Conservation (phyloP, 305 asterid species). For the Solanum hybrid region DNA sequence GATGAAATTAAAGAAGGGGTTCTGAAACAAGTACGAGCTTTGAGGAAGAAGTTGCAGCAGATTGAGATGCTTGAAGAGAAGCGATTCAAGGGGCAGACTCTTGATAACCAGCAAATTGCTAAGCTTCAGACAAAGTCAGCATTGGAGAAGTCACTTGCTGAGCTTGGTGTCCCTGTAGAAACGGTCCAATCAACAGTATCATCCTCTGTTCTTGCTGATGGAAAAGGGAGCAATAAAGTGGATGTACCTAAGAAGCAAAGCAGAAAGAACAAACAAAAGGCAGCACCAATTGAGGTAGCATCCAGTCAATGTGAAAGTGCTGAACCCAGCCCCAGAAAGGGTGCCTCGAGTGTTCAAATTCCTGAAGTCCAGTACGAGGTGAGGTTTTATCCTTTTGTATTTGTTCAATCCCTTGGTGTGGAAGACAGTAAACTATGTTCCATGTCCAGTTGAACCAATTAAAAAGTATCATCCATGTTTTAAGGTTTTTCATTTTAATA, state of each 20-base stretch:
- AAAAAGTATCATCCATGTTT: neutral
- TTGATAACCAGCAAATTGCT: slow-evolving; percentile 83
- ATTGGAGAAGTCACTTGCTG: slow-evolving; percentile 64
- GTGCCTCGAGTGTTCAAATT: slow-evolving; percentile 30
- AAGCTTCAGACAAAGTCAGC: slow-evolving; percentile 58
- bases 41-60: slow-evolving; percentile 94
- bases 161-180: slow-evolving; percentile 72
- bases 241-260: slow-evolving; percentile 46
- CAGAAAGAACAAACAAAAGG: slow-evolving; percentile 60
- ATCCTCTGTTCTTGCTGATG: slow-evolving; percentile 39
- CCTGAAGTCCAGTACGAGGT: slow-evolving; percentile 39
- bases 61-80: slow-evolving; percentile 88
- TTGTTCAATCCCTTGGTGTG: neutral
- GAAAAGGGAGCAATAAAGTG: slow-evolving; percentile 40
- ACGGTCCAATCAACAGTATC: slow-evolving; percentile 27
- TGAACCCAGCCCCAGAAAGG: slow-evolving; percentile 27
- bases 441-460: neutral
- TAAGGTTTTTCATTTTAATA: neutral
- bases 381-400: slow-evolving; percentile 5
- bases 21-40: slow-evolving; percentile 64
- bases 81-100: slow-evolving; percentile 48
- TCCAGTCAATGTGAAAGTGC: slow-evolving; percentile 24
- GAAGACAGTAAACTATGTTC: neutral
- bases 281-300: slow-evolving; percentile 33
- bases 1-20: slow-evolving; percentile 42